A percentile compares a stretch with the other conserved stretches of the same genome.
Conservation (phyloP, 345 rosid species). For the Odontarrhena argentea region DNA sequence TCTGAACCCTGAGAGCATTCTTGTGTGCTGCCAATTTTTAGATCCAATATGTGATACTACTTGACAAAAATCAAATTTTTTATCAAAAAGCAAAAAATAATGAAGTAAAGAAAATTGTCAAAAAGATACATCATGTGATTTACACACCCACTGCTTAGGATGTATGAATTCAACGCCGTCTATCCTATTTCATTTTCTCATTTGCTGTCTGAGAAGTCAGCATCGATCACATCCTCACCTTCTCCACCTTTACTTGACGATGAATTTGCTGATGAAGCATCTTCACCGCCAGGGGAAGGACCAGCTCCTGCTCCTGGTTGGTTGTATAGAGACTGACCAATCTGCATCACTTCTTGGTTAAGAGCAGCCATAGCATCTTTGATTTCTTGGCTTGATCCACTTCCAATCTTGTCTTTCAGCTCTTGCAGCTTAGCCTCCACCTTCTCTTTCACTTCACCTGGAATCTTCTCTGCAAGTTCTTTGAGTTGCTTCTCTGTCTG, state of each 20-base stretch:
- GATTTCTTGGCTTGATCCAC: constrained; percentile 68
- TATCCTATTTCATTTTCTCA: constrained; percentile 38
- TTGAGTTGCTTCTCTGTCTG: constrained; percentile 95
- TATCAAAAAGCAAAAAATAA: too few species aligned
- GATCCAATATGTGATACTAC: too few species aligned
- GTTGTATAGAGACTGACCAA: constrained; percentile 88
- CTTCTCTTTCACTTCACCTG: constrained; percentile 83
- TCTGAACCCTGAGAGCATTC: too few species aligned
- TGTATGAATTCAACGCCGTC: background rate
- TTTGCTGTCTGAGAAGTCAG: constrained; percentile 91
- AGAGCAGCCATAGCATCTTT: constrained; percentile 86
- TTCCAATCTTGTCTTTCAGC: constrained; percentile 73
- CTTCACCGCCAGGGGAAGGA: constrained; percentile 63
- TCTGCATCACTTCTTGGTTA: constrained; percentile 94
- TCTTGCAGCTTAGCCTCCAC: constrained; percentile 85
- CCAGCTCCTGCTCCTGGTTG: constrained; percentile 59
- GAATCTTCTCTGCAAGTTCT: constrained; percentile 90
- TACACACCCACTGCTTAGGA: constrained; percentile 7
- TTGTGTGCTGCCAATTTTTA: too few species aligned
- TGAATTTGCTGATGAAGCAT: constrained; percentile 47
- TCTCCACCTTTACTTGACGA: constrained; percentile 64
- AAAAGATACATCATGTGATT: background rate
- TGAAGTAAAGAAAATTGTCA: too few species aligned
- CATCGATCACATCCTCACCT: constrained; percentile 84
- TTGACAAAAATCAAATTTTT: too few species aligned